Evolutionary conservation across 2,329 filamentous ascomycete genomes (phyloP).

Genomic region (Fusarium tanahbumbuense): DNA sequence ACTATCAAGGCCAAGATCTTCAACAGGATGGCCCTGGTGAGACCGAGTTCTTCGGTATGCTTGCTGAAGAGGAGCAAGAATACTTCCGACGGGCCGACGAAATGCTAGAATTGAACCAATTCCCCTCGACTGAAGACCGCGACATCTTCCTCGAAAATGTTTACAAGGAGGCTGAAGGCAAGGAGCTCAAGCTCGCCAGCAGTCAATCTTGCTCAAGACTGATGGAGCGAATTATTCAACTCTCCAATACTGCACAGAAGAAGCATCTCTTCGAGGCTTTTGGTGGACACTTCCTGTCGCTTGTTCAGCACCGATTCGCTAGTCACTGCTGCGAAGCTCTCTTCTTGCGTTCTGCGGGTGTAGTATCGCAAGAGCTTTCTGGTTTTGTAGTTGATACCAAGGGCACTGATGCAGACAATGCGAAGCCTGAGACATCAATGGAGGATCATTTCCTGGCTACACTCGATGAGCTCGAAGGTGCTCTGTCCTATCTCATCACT

Average conservation of each 20-base stretch:
- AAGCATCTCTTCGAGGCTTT: slow-evolving; percentile 90
- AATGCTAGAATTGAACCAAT: slow-evolving; percentile 89
- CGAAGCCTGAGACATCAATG: slow-evolving; percentile 72
- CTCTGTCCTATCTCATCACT: slow-evolving; percentile 84
- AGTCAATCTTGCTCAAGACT: slow-evolving; percentile 95
- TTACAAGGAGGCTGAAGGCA: slow-evolving; percentile 86
- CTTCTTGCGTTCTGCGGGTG: slow-evolving; percentile 83
- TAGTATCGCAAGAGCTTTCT: slow-evolving; percentile 79
- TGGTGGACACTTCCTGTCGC: slow-evolving; percentile 84
- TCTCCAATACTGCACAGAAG: slow-evolving; percentile 82
- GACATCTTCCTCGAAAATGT: slow-evolving; percentile 81
- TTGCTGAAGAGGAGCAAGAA: slow-evolving; percentile 92
- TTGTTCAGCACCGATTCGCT: slow-evolving; percentile 95
- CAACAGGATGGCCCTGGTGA: slow-evolving; percentile 57
- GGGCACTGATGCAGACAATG: slow-evolving; percentile 57
- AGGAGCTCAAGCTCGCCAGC: slow-evolving; percentile 95
- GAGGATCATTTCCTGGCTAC: slow-evolving; percentile 87
- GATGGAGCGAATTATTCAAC: slow-evolving; percentile 88
- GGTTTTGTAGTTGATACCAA: slow-evolving; percentile 59
- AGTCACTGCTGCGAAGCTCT: slow-evolving; percentile 97
- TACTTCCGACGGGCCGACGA: slow-evolving; percentile 94
- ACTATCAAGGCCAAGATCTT: slow-evolving; percentile 40
- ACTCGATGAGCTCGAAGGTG: slow-evolving; percentile 87
- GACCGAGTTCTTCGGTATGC: slow-evolving; percentile 89
- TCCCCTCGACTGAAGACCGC: slow-evolving; percentile 79